These are phyloP conservation scores for Colletotrichum liriopes DNA, from an alignment of 2,329 filamentous ascomycete species.

Conservation along the genomic window DNA sequence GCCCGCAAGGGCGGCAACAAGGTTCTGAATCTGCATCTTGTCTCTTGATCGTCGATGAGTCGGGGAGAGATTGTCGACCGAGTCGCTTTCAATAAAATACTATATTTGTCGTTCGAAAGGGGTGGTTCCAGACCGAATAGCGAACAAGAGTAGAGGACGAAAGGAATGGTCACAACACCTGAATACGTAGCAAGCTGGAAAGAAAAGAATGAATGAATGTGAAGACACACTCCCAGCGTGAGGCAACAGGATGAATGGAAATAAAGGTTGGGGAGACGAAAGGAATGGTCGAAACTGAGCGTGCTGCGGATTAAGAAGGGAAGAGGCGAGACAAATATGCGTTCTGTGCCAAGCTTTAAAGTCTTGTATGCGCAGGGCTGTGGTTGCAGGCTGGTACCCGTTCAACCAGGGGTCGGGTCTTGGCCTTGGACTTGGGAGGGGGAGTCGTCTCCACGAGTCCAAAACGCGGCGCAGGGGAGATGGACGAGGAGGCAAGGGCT, in stretches of 20 bases:
- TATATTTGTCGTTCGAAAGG: slow-evolving; percentile 47
- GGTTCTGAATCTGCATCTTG: slow-evolving; percentile 69
- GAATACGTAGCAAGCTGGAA: slow-evolving; percentile 52
- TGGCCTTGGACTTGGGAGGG: slow-evolving; percentile 30
- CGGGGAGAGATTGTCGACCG: slow-evolving; percentile 42
- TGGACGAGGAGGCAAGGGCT: slow-evolving; percentile 46
- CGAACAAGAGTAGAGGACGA: slow-evolving; percentile 54
- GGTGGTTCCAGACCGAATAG: slow-evolving; percentile 67
- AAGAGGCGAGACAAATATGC: slow-evolving; percentile 51
- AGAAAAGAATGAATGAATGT: slow-evolving; percentile 63
- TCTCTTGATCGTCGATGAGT: slow-evolving; percentile 20
- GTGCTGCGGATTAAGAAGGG: slow-evolving; percentile 43
- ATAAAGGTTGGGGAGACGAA: slow-evolving; percentile 45
- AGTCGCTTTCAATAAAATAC: slow-evolving; percentile 44
- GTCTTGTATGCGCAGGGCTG: slow-evolving; percentile 53
- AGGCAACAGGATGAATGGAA: slow-evolving; percentile 50
- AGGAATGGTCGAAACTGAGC: slow-evolving; percentile 49
- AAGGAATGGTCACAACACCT: slow-evolving; percentile 63
- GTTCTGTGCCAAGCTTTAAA: slow-evolving; percentile 58
- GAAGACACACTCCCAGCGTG: slow-evolving; percentile 67
- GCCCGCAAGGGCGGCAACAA: slow-evolving; percentile 64
- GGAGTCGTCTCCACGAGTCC: slow-evolving; percentile 56
- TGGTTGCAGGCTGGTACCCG: slow-evolving; percentile 47
- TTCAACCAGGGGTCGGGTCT: slow-evolving; percentile 38
- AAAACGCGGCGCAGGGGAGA: slow-evolving; percentile 57